Evolutionary conservation across 169 alveolate genomes (phyloP), one percentile per base, ranked within the genome.

Genomic region (Ichthyophthirius multifiliis): DNA sequence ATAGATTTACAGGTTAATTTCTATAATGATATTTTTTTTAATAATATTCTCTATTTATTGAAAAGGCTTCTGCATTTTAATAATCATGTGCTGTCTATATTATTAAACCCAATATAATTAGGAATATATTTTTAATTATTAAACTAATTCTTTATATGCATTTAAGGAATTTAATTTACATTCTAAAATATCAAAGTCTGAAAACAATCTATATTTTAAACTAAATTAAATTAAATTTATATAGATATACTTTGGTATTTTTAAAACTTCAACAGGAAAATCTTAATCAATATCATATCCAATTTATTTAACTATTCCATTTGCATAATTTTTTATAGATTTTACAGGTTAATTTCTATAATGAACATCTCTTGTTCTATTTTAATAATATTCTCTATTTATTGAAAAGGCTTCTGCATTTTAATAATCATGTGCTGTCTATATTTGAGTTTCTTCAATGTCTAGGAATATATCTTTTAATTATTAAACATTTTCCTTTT

Each of bases 251-350:
- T 67, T 67, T 67, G 77, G 77, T 13, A 67, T 67, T 67, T 67
- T 67, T 9, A 67, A 18, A 37, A 67, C 77, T 37, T 67, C 77
- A 39, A 67, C 77, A 6, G 77, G 77, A 67, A 67, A 67, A 67
- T 67, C 77, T 6, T 34, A 39, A 41, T 67, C 77, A 13, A 67
- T 67, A 41, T 67, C 77, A 67, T 37, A 67, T 16, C 77, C 77
- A n/a, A 67, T 67, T 37, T 67, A 41, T 39, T 16, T 67, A 0
- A 67, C 62, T 15, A 67, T 39, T 18, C 77, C 77, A 67, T 67
- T 67, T 10, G 77, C 77, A 16, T 35, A 67, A 2, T 41, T 37
- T 37, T 67, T 67, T 16, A 67, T 34, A 5, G 41, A 34, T 67
- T 67, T 67, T 6, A 67, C 30, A 34, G 43, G 43, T 39, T 67